Conservation (phyloP, 495 filamentous ascomycete genomes). For the Hyphodiscus hymeniophilus region DNA sequence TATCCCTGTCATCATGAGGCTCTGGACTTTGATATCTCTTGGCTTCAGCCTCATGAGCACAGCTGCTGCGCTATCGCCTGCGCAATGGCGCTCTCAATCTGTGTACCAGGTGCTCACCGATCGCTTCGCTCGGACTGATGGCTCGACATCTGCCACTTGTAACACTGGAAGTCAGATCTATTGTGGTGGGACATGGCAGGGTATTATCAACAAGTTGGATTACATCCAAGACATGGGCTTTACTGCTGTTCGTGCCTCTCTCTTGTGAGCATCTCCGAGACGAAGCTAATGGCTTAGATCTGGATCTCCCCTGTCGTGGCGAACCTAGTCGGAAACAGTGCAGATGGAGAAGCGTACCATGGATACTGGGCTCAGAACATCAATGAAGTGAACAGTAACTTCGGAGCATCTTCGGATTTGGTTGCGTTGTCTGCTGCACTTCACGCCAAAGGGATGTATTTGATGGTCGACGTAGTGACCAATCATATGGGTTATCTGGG, state of each 20-base stretch:
- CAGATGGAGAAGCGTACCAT: slow-evolving; percentile 55
- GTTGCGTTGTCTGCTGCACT: slow-evolving; percentile 47
- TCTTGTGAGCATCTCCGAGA: background rate
- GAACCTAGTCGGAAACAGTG: slow-evolving; percentile 43
- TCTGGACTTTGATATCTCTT: background rate
- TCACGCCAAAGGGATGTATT: slow-evolving; percentile 58
- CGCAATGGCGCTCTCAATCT: slow-evolving; percentile 52
- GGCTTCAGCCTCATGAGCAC: slow-evolving; percentile 3
- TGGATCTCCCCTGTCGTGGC: slow-evolving; percentile 75
- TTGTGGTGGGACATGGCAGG: slow-evolving; percentile 70
- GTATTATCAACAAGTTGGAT: slow-evolving; percentile 61
- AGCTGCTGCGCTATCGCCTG: slow-evolving; percentile 26
- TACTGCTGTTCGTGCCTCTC: slow-evolving; percentile 44
- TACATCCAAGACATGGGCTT: slow-evolving; percentile 76
- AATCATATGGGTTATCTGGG: slow-evolving; percentile 70
- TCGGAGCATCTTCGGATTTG: slow-evolving; percentile 59
- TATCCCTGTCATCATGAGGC: slow-evolving; percentile 8
- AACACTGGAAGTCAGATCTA: slow-evolving; percentile 45
- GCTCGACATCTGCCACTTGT: slow-evolving; percentile 48
- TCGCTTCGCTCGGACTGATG: slow-evolving; percentile 61
- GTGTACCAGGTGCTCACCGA: slow-evolving; percentile 74
- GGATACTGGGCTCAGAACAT: slow-evolving; percentile 72
- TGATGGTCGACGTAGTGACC: slow-evolving; percentile 74
- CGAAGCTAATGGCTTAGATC: slow-evolving; percentile 29
- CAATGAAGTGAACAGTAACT: slow-evolving; percentile 54